Base-by-base conservation (phyloP, 23 red algal genomes). In the Gracilaria caudata region DNA sequence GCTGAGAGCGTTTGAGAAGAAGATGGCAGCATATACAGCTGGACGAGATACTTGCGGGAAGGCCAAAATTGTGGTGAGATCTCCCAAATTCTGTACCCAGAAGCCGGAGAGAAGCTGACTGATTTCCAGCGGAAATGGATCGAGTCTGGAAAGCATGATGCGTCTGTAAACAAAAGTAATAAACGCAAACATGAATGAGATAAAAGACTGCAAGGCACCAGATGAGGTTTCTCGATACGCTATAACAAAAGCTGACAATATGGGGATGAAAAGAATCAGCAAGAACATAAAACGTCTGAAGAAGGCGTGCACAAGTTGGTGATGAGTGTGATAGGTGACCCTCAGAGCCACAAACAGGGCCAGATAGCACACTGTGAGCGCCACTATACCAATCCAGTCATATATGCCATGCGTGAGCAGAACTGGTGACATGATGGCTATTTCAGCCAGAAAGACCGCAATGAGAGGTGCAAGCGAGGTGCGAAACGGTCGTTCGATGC, bases 81-180 rank as follows among this genome's bases (percentile, higher is more conserved):
- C 90, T n/a, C 73, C 68, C 20, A 93, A 47, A 33, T 85, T 86
- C 33, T 91, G 87, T 10, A 93, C 82, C 90, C 90, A 93, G 65
- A 93, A 85, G 13, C 90, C 90, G 19, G 90, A 36, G 3, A 86
- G 37, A 38, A 93, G 81, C 90, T 86, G 80, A 78, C 80, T 86
- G 46, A 87, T 51, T 26, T 93, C 90, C 41, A 93, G 90, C 20
- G 90, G 90, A 59, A 86, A 86, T 10, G 90, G 71, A 45, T 93
- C 90, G 19, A 93, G 46, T 33, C 43, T 63, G 29, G 90, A 93
- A n/a, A 93, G 72, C 90, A 93, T 93, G n/a, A 93, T 47, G n/a
- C 90, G 68, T 10, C 90, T 33, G 30, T 80, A 93, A 19, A 93
- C 73, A 55, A 93, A 93, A 55, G 90, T 93, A 20, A 84, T 23